These are phyloP conservation scores for Eurotiales sp. DNA, from an alignment of 2,329 filamentous ascomycete species.

Conservation along the genomic window DNA sequence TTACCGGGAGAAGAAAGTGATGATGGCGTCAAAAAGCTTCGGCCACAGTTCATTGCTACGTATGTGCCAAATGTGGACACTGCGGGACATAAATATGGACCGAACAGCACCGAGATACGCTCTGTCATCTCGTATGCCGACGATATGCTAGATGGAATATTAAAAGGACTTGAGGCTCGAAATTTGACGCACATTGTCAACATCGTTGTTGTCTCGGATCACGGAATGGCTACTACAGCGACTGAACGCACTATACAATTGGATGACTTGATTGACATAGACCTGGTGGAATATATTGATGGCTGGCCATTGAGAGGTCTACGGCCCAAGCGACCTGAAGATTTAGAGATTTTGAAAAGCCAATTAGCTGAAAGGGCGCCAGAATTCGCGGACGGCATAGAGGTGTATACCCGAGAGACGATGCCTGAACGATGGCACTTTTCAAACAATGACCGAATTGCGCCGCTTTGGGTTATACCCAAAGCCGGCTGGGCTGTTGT, in stretches of 20 bases:
- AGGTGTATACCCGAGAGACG: constrained; percentile 79
- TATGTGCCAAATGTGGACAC: constrained; percentile 92
- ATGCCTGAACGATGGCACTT: constrained; percentile 97
- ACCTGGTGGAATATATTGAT: constrained; percentile 76
- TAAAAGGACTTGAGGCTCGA: constrained; percentile 70
- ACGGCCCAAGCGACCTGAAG: constrained; percentile 66
- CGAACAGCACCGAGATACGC: constrained; percentile 89
- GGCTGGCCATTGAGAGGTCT: constrained; percentile 93
- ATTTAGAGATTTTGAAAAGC: constrained; percentile 66
- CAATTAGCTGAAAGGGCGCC: constrained; percentile 53
- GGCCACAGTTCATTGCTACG: constrained; percentile 87
- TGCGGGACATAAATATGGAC: constrained; percentile 83
- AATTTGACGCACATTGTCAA: constrained; percentile 91
- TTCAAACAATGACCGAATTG: constrained; percentile 79
- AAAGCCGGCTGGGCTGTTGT: constrained; percentile 92
- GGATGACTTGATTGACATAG: constrained; percentile 79
- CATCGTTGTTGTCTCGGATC: constrained; percentile 91
- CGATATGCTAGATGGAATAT: constrained; percentile 71
- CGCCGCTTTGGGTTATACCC: constrained; percentile 90
- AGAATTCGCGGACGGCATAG: constrained; percentile 61
- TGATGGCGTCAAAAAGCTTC: constrained; percentile 49
- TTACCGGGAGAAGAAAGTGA: constrained; percentile 67
- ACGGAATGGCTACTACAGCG: constrained; percentile 96
- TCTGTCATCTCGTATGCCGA: constrained; percentile 76
- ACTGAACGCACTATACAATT: constrained; percentile 76